Base-by-base conservation (phyloP, 106 monocot genomes). In the Allium sativum region DNA sequence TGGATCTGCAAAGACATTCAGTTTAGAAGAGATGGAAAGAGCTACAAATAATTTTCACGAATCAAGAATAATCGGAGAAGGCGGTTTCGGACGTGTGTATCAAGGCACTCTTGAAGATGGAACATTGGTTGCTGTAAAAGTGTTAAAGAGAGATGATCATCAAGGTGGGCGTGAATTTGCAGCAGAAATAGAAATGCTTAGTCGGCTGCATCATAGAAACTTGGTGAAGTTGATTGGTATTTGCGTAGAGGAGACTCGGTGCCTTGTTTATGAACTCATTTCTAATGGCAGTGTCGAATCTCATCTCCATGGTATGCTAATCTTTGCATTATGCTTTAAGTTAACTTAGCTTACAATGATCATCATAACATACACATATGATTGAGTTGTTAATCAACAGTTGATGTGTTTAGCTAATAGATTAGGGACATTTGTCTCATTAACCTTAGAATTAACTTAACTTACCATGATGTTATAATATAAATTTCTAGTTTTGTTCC, bases 271-370 rank as follows among this genome's bases (percentile, higher is more conserved):
- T 67, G 94, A 95, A 68, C 86, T 95, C 21, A 75, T 95, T 66
- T 81, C 90, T 17, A 95, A 95, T 68, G 94, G 94, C 12, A 95
- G 94, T 55, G 86, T 95, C 65, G 94, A 95, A 59, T 95, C 94
- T 40, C 94, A 95, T 78, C 78, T 95, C 40, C 94, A 95, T 84
- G 94, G 94, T 90, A 74, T 67, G 76, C 5, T 31, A 31, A 31
- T 31, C 31, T 31, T 31, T 31, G 31, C 1, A 31, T 5, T 31
- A 31, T 5, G 5, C 31, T 31, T 31, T 31, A 31, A 31, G 5
- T 31, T 31, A 31, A 31, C 31, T 31, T 31, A 31, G 31, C 4
- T 31, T 31, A 31, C 5, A 2, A 31, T 31, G 31, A 31, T 31
- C 31, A 31, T 31, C 31, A 31, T 31, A 31, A 31, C 31, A 31